A percentile compares a stretch with the other conserved stretches of the same genome.
Conservation (phyloP, 176 grass and related monocot species). For the Phoenix roebelenii region DNA sequence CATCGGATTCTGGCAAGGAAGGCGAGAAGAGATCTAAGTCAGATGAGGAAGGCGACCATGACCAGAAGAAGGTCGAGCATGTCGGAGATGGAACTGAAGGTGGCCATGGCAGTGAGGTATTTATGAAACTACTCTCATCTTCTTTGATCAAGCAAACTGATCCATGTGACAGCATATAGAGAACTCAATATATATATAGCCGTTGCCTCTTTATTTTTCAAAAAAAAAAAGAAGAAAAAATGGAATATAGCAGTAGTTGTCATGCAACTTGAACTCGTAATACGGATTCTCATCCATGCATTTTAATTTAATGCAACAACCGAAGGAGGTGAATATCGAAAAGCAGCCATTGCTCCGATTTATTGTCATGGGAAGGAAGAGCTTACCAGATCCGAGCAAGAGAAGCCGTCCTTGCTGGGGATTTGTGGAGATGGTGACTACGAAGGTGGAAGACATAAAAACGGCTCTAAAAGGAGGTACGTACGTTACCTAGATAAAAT, state of each 20-base stretch:
- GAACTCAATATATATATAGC: no score
- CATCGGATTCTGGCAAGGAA: slow-evolving; percentile 56
- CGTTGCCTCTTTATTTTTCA: no score
- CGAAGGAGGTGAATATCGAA: slow-evolving; percentile 67
- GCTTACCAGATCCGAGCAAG: slow-evolving; percentile 50
- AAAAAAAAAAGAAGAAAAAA: no score
- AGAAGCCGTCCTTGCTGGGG: slow-evolving; percentile 62
- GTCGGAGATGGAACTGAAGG: slow-evolving; percentile 14
- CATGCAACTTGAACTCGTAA: no score
- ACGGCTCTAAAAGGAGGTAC: slow-evolving; percentile 45
- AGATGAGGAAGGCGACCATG: neutral
- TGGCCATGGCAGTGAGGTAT: slow-evolving; percentile 60
- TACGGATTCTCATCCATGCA: no score
- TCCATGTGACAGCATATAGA: no score
- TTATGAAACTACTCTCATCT: no score
- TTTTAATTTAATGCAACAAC: neutral
- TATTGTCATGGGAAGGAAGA: slow-evolving; percentile 75
- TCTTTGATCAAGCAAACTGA: no score
- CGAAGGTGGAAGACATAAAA: slow-evolving; percentile 42
- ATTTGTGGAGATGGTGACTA: slow-evolving; percentile 77
- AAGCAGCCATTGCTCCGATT: slow-evolving; percentile 48
- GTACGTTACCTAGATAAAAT: neutral
- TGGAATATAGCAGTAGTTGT: no score
- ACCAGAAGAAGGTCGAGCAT: neutral
- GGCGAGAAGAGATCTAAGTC: slow-evolving; percentile 24